Evolutionary conservation across 2,329 filamentous ascomycete genomes (phyloP).

Genomic region (Penicillium italicum): DNA sequence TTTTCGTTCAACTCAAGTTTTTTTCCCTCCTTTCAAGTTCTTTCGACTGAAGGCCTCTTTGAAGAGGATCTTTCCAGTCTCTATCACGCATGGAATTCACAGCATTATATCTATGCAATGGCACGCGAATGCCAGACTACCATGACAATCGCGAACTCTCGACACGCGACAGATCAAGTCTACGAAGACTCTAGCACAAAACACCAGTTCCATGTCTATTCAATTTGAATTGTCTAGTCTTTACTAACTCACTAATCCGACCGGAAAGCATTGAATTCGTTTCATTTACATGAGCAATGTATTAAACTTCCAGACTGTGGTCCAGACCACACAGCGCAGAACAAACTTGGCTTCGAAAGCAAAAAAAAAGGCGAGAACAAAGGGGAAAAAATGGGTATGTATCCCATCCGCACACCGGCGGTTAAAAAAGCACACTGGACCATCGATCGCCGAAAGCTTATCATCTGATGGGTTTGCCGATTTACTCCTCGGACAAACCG

Average conservation of each 20-base stretch:
- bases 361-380: slow-evolving; percentile 6
- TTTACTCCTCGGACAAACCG: slow-evolving; percentile 37
- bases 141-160: not conserved
- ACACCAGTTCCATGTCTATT: slow-evolving; percentile 5
- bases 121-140: not conserved
- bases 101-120: not conserved
- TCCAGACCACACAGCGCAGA: slow-evolving; percentile 23
- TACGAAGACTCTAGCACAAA: not conserved
- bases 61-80: not conserved
- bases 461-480: slow-evolving; percentile 6
- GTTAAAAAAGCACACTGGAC: slow-evolving; percentile 12
- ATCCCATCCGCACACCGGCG: slow-evolving; percentile 24
- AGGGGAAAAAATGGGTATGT: slow-evolving; percentile 22
- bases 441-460: slow-evolving; percentile 8
- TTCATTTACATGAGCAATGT: slow-evolving; percentile 31
- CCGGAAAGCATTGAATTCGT: slow-evolving; percentile 17
- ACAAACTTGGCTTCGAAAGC: slow-evolving; percentile 17
- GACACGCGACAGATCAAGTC: not conserved
- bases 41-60: not conserved
- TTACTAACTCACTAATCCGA: not conserved
- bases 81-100: not conserved
- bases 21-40: not conserved
- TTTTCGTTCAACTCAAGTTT: not conserved
- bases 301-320: slow-evolving; percentile 28
- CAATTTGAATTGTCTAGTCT: not conserved